Percentiles rank a stretch among this genome's conserved stretches.
These are phyloP conservation scores for Combretum micranthum DNA, from an alignment of 345 rosid species.

Conservation along the genomic window DNA sequence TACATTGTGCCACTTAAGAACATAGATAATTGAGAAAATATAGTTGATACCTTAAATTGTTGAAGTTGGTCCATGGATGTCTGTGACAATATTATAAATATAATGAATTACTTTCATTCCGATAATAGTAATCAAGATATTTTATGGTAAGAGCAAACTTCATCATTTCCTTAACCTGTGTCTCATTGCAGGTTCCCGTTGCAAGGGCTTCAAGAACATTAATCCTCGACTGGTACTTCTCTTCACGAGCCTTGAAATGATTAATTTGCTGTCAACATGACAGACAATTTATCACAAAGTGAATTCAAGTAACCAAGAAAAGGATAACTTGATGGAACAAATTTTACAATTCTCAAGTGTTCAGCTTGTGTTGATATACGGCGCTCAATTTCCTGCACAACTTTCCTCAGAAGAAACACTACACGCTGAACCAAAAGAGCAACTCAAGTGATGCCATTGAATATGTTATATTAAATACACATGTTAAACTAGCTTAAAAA, in stretches of 20 bases:
- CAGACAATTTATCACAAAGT: slow-evolving; percentile 8
- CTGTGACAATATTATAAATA: slow-evolving; percentile 28
- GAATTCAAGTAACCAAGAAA: background rate
- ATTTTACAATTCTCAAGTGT: slow-evolving; percentile 73
- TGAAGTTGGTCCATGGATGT: slow-evolving; percentile 39
- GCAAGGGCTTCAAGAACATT: slow-evolving; percentile 90
- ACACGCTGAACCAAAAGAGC: slow-evolving; percentile 56
- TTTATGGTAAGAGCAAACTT: background rate
- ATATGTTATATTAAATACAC: background rate
- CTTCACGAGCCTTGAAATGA: slow-evolving; percentile 81
- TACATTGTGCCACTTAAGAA: background rate
- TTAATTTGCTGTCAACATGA: slow-evolving; percentile 72
- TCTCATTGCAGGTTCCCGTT: slow-evolving; percentile 54
- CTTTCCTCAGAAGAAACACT: slow-evolving; percentile 72
- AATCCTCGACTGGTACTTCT: slow-evolving; percentile 75
- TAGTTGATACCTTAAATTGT: slow-evolving; percentile 43
- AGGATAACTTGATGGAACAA: background rate
- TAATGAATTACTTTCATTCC: slow-evolving; percentile 2
- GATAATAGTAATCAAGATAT: background rate
- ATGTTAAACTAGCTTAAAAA: background rate
- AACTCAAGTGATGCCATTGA: background rate
- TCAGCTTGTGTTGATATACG: slow-evolving; percentile 98
- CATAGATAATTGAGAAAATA: background rate
- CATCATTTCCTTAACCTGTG: slow-evolving; percentile 37
- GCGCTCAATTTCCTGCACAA: slow-evolving; percentile 90